Conservation (phyloP, 2,329 filamentous ascomycete genomes). For the Myriangium duriaei region DNA sequence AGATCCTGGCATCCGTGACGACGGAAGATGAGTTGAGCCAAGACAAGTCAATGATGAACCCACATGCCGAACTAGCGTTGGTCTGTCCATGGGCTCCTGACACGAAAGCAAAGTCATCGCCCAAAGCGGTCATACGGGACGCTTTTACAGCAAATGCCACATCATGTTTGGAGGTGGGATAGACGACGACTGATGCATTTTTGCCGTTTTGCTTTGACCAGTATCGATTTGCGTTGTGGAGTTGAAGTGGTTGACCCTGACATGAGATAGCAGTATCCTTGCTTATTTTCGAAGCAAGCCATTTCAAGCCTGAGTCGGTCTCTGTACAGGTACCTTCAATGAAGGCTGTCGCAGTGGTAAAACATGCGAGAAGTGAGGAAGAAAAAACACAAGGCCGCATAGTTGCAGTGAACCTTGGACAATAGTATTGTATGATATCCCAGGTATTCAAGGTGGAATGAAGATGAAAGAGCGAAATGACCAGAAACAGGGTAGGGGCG, state of each 20-base stretch:
- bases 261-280: constrained; percentile 9
- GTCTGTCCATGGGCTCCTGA: constrained; percentile 11
- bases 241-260: constrained; percentile 6
- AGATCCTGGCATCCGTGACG: constrained; percentile 3
- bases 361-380: no score
- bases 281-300: no score
- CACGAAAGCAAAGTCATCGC: constrained; percentile 9
- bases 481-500: no score
- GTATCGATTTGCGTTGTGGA: constrained; percentile 6
- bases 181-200: constrained; percentile 9
- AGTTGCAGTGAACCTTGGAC: no score
- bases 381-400: no score
- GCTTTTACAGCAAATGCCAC: constrained; percentile 7
- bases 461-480: no score
- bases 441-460: no score
- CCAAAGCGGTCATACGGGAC: constrained; percentile 3
- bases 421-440: no score
- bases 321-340: no score
- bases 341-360: no score
- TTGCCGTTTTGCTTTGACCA: constrained; percentile 9
- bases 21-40: constrained; percentile 9
- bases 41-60: constrained; percentile 11
- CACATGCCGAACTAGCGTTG: constrained; percentile 6
- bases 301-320: no score
- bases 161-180: constrained; percentile 6